Base-by-base conservation (phyloP, 176 grass and related monocot species). In the Cymbopogon citratus region DNA sequence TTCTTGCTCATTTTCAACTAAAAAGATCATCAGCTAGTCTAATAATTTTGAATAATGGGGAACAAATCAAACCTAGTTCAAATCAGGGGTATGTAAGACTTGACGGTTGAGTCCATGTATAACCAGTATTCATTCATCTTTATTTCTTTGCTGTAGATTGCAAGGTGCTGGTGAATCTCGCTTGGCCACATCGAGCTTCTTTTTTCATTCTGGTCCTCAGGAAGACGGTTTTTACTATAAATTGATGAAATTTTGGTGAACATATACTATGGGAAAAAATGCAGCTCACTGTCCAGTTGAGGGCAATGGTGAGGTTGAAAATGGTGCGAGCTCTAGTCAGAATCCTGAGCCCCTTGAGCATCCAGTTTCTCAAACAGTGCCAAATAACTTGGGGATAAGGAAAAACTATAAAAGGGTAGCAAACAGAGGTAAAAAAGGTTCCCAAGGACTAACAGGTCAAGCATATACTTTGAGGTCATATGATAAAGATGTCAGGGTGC, bases 391-490 rank as follows among this genome's bases (percentile, higher is more conserved):
- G 24, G 78, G 87, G 2, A 23, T 41, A 59, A 89, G 77, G 44
- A 77, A 81, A 81, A 89, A 89, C 18, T 85, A 81, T 51, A 81
- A 85, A 77, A 89, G 77, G 65, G 33, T 54, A 71, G 82, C 72
- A 64, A 76, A 81, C 64, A 85, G 82, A 79, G 77, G 87, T 40
- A 85, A 46, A 74, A 89, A 85, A 56, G 70, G n/a, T 33, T 75
- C 76, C 39, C 76, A 74, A 75, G 76, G 68, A 51, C 66, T 23
- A 16, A 35, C 81, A 80, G 31, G 62, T 62, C 68, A 43, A 69
- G 69, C 52, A 74, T 78, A 82, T 90, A 38, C 80, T 61, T 90
- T 89, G 46, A 87, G 78, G n/a, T 87, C 91, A 80, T 91, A 89
- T 69, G 75, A 43, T 63, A 71, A 83, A 84, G 85, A 69, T 69